Evolutionary conservation across 768 basidiomycete genomes (phyloP), one percentile per base, ranked within the genome.

Genomic region (Lanmaoa pseudosensibilis): DNA sequence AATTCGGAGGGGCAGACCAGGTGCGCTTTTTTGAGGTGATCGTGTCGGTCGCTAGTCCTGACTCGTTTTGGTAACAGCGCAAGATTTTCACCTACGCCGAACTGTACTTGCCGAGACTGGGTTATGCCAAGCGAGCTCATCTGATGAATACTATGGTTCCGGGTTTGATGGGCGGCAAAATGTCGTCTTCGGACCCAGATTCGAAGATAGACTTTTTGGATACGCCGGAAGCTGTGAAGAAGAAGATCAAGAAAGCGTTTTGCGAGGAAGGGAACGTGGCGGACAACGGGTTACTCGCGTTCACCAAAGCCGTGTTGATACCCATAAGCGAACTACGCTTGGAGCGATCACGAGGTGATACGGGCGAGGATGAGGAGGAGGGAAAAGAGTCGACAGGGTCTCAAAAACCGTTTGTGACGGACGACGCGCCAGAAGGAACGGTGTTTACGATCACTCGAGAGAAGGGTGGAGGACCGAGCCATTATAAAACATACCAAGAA

Each of bases 21-120:
- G 95, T 95, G 52, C 51, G 82, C 67, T 27, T 33, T 53, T 18
- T n/a, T n/a, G n/a, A 12, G 50, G 8, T 30, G 40, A 37, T 18
- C 10, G 23, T 18, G 13, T 39, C 27, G 2, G 27, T 27, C 27
- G 3, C 27, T 27, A 40, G 39, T 46, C n/a, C 47, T 61, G 32
- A 46, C 16, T 2, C 27, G 36, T 34, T 11, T 46, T 4, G 12
- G n/a, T 8, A 21, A n/a, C 68, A 96, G 93, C 86, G 96, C 56
- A 98, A 98, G 77, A 98, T 98, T 68, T 99, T 99, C 75, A 98
- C 94, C 19, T 96, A 96, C 66, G 95, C 97, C 8, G 95, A 98
- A 70, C 83, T 90, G 65, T 95, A 94, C 82, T 88, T 99, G 50
- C 97, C 97, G 5, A 81, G 84, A 59, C 81, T 98, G 33, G 97